Evolutionary conservation across 23 red algal species (phyloP).

Genomic region (Gracilariopsis chorda): DNA sequence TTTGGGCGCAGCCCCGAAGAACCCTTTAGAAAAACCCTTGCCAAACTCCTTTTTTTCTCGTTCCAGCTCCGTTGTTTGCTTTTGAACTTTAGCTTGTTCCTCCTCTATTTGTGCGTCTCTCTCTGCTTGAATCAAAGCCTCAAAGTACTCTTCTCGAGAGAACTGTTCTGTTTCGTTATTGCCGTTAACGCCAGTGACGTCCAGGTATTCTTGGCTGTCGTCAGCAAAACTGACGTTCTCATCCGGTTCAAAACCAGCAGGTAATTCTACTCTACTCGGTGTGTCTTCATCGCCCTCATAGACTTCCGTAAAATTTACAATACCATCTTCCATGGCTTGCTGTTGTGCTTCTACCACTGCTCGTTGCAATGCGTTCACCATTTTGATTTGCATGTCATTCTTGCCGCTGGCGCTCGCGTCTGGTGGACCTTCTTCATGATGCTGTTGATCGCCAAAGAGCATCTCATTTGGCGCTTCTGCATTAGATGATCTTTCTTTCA

Average conservation of each 20-base stretch:
- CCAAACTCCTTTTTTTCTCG: constrained; percentile 42
- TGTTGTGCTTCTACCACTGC: constrained; percentile 1
- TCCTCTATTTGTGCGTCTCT: not conserved
- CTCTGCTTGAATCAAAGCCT: not conserved
- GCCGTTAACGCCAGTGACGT: not conserved
- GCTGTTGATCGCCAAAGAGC: not conserved
- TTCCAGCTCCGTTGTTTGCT: not conserved
- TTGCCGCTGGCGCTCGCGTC: not conserved
- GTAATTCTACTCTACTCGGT: constrained; percentile 19
- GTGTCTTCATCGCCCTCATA: constrained; percentile 24
- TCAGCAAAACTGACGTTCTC: constrained; percentile 10
- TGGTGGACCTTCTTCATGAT: not conserved
- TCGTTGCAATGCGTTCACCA: not conserved
- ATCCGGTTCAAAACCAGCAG: constrained; percentile 4
- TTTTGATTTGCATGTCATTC: not conserved
- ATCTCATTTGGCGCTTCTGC: not conserved
- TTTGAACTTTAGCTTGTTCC: not conserved
- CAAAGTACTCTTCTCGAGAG: not conserved
- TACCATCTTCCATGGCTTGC: constrained; percentile 7
- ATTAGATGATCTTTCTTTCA: not conserved
- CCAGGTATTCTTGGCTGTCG: constrained; percentile 45
- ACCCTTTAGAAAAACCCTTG: not conserved
- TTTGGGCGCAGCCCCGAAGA: constrained; percentile 13
- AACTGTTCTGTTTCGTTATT: not conserved
- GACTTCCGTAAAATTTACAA: constrained; percentile 42